Base-by-base conservation (phyloP, 305 asterid species). In the Petunia hybrid region DNA sequence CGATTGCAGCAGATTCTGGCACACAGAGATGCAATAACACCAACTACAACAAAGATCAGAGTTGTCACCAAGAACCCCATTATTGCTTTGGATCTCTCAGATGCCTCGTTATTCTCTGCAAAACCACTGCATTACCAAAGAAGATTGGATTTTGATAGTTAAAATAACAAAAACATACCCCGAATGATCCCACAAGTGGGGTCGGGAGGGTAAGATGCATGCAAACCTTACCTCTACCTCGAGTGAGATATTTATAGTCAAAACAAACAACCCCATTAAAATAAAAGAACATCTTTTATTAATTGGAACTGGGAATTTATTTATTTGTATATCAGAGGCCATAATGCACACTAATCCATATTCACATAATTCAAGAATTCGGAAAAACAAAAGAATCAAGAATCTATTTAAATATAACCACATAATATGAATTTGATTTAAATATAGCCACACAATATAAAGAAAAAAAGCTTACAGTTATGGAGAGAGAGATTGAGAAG, bases 31-130 rank as follows among this genome's bases (percentile, higher is more conserved):
- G 93, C 97, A 87, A 94, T 95, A 80, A 94, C 83, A 82, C 98
- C 99, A 61, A 91, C 88, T 41, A 86, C 97, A 13, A 92, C 2
- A 88, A 91, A 95, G 76, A 92, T 90, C 42, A 92, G 88, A 61
- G 97, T 88, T 71, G 98, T 92, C 71, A 95, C 89, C 82, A 92
- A 71, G 83, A 95, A 95, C 80, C 95, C 99, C 99, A 95, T 95
- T 62, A 14, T 38, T 38, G 79, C 5, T 74, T 36, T 53, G 38
- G 65, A 74, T 74, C 46, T 74, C 79, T 38, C 48, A 14, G 36
- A 36, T 74, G n/a, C 36, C 64, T 74, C 64, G 0, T 79, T 45
- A 64, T 64, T 64, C 55, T 43, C 82, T 39, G 78, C 60, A 70
- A 2, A 14, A 43, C 36, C 55, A 69, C 59, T 61, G 67, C 55